Base-by-base conservation (phyloP, 352 stramenopile genomes). In the Globisporangium heterothallicum region DNA sequence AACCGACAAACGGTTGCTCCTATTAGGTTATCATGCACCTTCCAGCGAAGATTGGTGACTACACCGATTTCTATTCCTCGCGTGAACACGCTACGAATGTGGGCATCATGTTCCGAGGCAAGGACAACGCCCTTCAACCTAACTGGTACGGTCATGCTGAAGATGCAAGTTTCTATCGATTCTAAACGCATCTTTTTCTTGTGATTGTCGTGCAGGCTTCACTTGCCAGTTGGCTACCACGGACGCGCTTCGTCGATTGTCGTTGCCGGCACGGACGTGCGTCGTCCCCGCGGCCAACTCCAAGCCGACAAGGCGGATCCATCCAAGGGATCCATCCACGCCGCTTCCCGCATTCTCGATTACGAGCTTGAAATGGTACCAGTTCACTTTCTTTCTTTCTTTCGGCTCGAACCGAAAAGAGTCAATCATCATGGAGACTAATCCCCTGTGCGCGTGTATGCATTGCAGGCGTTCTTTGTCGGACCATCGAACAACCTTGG, bases 61-160 rank as follows among this genome's bases (percentile, higher is more conserved):
- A 98, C 74, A 98, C 96, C 21, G 96, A 99, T 65, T 99, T 99
- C 58, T 99, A 98, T 75, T 95, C 86, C 54, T 97, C 86, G 25
- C 78, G 92, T 16, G 93, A 98, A 67, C 96, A 99, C 72, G 95
- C 96, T 13, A 98, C 93, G 41, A 98, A 98, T 67, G 81, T 97
- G 25, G 90, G 90, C 43, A 80, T 92, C 64, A 97, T 97, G 84
- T 97, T 97, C 67, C 82, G 90, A 19, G 86, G 83, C 41, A 78
- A 95, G 59, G 92, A 98, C 35, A 98, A 98, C 63, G 95, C 95
- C 12, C 77, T 99, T n/a, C 91, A 98, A 63, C 94, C 94, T 27
- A 98, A 98, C 67, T 99, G 95, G 81, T 84, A 42, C 44, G 30
- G 18, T 8, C 24, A 56, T 58, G n/a, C n/a, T n/a, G n/a, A n/a